Conservation (phyloP, 345 rosid genomes). For the Populus deltoides region DNA sequence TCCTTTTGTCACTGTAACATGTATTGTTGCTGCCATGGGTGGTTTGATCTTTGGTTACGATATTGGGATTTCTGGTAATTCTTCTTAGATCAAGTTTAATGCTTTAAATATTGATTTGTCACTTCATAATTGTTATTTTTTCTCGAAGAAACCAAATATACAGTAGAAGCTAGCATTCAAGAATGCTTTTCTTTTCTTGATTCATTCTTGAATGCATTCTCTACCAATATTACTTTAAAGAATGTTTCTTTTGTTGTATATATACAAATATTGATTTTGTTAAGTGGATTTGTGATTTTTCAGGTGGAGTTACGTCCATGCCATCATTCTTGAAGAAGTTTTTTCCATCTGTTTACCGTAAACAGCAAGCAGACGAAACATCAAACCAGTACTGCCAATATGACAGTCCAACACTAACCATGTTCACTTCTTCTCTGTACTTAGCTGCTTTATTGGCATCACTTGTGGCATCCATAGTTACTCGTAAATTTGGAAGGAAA, state of each 20-base stretch:
- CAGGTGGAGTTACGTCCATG: conserved; percentile 98
- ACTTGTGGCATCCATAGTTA: conserved; percentile 70
- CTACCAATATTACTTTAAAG: background rate
- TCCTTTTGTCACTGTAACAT: conserved; percentile 64
- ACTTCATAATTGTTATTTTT: too few relatives aligned
- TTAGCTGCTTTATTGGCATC: conserved; percentile 81
- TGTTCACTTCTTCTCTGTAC: conserved; percentile 93
- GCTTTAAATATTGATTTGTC: background rate
- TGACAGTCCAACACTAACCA: conserved; percentile 61
- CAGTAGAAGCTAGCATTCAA: background rate
- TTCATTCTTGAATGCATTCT: background rate
- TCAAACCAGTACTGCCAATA: conserved; percentile 77
- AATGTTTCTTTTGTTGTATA: background rate
- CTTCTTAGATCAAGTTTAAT: background rate
- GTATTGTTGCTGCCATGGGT: conserved; percentile 96
- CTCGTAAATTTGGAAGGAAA: conserved; percentile 70
- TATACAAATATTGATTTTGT: background rate
- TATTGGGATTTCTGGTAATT: conserved; percentile 85
- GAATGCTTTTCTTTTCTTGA: background rate
- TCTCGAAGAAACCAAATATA: too few relatives aligned
- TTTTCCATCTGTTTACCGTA: conserved; percentile 60
- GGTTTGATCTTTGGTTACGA: conserved; percentile 97
- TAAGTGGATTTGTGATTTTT: background rate
- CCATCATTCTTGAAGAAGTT: conserved; percentile 58
- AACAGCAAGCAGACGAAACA: conserved; percentile 41